A percentile compares a stretch with the other conserved stretches of the same genome.
Conservation (phyloP, 2,329 filamentous ascomycete species). For the Colletotrichum shisoi region DNA sequence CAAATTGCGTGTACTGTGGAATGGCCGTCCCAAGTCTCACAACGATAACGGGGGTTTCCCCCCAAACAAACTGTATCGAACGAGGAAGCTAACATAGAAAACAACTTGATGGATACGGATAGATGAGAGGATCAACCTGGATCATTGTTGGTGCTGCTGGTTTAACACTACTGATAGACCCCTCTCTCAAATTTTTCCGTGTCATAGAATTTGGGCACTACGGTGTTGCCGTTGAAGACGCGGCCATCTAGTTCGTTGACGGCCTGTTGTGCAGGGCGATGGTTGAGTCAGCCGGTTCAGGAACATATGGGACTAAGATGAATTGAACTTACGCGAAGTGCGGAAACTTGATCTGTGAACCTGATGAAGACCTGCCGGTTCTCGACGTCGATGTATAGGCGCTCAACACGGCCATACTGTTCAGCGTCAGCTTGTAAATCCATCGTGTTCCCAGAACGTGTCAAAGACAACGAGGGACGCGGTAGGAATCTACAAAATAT, state of each 20-base stretch:
- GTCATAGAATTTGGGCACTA: conserved; percentile 84
- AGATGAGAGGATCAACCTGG: neutral
- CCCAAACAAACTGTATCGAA: too few species aligned
- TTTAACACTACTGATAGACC: conserved; percentile 53
- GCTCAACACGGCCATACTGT: conserved; percentile 82
- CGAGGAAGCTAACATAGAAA: too few species aligned
- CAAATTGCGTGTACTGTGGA: too few species aligned
- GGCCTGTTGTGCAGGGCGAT: conserved; percentile 60
- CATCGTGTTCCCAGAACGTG: conserved; percentile 15
- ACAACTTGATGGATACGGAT: too few species aligned
- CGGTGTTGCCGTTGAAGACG: conserved; percentile 86
- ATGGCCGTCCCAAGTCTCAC: too few species aligned
- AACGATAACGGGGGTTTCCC: too few species aligned
- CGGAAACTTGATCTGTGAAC: conserved; percentile 86
- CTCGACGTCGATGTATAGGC: conserved; percentile 75
- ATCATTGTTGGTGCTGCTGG: neutral
- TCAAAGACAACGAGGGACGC: neutral
- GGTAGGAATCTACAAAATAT: conserved; percentile 39
- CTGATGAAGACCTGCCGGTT: conserved; percentile 84
- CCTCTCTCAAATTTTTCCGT: conserved; percentile 81
- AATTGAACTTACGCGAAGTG: conserved; percentile 73
- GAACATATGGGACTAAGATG: neutral
- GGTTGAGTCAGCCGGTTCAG: neutral
- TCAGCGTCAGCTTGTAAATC: conserved; percentile 15
- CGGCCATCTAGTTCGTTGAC: conserved; percentile 89